Base-by-base conservation (phyloP, 2,329 filamentous ascomycete species). In the Xylariaceae sp. region DNA sequence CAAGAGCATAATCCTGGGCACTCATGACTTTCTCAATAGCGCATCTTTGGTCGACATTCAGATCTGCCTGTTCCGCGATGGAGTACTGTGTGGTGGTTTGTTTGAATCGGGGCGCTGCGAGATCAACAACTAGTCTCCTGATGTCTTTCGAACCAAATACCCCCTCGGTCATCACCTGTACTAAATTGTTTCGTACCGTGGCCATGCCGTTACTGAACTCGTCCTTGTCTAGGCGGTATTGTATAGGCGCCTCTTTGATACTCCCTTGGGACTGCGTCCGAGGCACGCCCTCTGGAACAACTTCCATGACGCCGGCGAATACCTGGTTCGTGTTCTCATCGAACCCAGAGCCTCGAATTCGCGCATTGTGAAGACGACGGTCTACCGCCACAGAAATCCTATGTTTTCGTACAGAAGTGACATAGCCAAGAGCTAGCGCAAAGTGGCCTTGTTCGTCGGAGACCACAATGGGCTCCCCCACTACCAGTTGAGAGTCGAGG, bases 181-280 rank as follows among this genome's bases (percentile, higher is more conserved):
- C 83, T 1, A 99, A 80, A 63, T 97, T 99, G 72, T 96, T 96
- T 51, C 94, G 85, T 45, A 96, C 89, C 32, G 88, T 87, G 2
- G 94, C 91, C 89, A 99, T 95, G 54, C 94, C 94, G 65, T 95
- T 97, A 72, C 90, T 95, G 71, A 99, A 99, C 67, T 99, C 94
- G 65, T 99, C 94, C 69, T 96, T 96, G 72, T 99, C 94, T 3
- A 99, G 76, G 29, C 94, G 87, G 65, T 96, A 99, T 47, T 83
- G 77, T 4, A 87, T 73, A 3, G 81, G 81, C 3, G 79, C 70
- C 54, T 78, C 75, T 55, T 78, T 75, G 60, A 77, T 75, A 61
- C 76, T 79, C 31, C 73, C 75, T 41, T 80, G 71, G 4, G 78
- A 76, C 54, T 81, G 74, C 37, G 80, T 74, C 29, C 76, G 73